Percentiles rank a stretch among this genome's conserved stretches.
Conservation (phyloP, 83 land plant genomes). For the Larix sibirica region DNA sequence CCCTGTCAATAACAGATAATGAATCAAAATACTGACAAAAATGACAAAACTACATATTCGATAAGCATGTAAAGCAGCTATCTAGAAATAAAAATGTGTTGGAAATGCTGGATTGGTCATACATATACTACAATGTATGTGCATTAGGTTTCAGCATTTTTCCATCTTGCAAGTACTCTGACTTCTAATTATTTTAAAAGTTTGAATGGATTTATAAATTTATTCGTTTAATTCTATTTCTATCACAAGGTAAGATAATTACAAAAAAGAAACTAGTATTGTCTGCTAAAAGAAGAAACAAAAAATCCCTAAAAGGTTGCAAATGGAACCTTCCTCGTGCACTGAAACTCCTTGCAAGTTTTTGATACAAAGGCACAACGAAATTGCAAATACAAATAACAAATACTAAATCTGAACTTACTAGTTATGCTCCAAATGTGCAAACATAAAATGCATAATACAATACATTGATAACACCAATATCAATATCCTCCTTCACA, state of each 20-base stretch:
- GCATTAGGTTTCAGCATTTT: neutral
- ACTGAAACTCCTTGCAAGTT: neutral
- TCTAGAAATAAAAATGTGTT: neutral
- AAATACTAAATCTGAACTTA: neutral
- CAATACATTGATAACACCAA: neutral
- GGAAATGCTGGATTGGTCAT: neutral
- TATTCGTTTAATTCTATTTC: neutral
- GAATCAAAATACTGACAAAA: neutral
- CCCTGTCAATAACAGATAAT: conserved; percentile 48
- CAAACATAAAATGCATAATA: neutral
- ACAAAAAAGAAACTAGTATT: neutral
- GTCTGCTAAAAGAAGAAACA: neutral
- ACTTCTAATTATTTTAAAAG: neutral
- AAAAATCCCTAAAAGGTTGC: neutral
- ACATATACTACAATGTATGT: neutral
- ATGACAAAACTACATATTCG: neutral
- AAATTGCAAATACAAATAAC: neutral
- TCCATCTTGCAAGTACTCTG: neutral
- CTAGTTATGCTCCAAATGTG: neutral
- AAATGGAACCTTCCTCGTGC: neutral
- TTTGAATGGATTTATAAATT: neutral
- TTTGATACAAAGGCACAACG: neutral
- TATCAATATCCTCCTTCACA: too few species aligned
- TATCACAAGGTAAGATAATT: neutral
- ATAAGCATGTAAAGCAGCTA: neutral